These are phyloP conservation scores for Dinochytrium kinnereticum DNA, from an alignment of 371 early-diverging fungal genomes.

Conservation along the genomic window DNA sequence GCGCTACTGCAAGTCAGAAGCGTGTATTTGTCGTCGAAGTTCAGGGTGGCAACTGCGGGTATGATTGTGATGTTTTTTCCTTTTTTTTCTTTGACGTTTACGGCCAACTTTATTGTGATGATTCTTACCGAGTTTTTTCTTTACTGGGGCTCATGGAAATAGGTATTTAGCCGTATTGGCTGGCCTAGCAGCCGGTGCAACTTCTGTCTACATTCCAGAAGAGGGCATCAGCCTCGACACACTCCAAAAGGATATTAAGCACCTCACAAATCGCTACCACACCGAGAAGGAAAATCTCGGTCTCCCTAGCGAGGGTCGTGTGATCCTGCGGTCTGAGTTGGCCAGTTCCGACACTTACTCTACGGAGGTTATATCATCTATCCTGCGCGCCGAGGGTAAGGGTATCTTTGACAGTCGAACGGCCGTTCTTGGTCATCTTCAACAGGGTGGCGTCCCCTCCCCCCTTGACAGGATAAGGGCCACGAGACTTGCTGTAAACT, in stretches of 20 bases:
- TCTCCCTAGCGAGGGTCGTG: conserved; percentile 69
- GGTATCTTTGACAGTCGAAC: conserved; percentile 92
- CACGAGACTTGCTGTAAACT: conserved; percentile 78
- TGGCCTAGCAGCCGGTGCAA: conserved; percentile 92
- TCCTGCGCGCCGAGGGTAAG: conserved; percentile 93
- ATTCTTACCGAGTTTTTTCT: neutral
- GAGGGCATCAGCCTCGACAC: conserved; percentile 81
- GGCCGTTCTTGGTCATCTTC: conserved; percentile 94
- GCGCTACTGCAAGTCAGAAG: conserved; percentile 87
- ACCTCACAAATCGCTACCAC: conserved; percentile 74
- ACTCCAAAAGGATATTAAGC: conserved; percentile 84
- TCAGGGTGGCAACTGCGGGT: conserved; percentile 96
- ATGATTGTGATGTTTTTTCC: conserved; percentile 17
- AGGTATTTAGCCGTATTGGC: conserved; percentile 89
- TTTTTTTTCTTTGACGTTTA: conserved; percentile 5
- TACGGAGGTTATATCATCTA: conserved; percentile 86
- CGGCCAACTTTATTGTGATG: neutral
- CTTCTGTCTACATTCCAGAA: conserved; percentile 95
- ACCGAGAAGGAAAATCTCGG: conserved; percentile 60
- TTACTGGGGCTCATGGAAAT: too few relatives aligned
- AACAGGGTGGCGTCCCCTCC: conserved; percentile 95
- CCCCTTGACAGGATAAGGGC: conserved; percentile 97
- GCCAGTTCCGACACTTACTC: conserved; percentile 82
- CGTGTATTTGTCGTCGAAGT: conserved; percentile 98
- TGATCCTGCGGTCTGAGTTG: conserved; percentile 82